Evolutionary conservation across 345 rosid genomes (phyloP), one percentile per base, ranked within the genome.

Genomic region (Streptanthus diversifolius): DNA sequence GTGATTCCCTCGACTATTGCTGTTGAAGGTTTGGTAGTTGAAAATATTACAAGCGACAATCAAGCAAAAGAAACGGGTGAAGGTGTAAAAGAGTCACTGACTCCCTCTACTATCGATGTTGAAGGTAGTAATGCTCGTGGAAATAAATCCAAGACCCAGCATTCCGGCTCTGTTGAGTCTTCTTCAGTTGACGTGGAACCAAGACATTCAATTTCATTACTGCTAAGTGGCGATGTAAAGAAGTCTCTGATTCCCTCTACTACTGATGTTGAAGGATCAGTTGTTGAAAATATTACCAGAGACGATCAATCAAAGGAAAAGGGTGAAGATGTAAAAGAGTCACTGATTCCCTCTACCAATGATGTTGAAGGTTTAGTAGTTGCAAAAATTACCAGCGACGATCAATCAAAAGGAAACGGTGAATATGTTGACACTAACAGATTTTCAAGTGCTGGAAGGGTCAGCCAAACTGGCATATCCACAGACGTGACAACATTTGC

Each of bases 11-110:
- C 66, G 25, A 45, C 52, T 55, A 44, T 36, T 29, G 48, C 47
- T 63, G 45, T 10, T 56, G 71, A 69, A 36, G 60, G 22, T 45
- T 74, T 74, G 12, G 3, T 59, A 29, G 68, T 32, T 67, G 59
- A 39, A 76, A 76, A 29, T 70, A 39, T 27, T 37, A 41, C 33
- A 17, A 32, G 60, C 76, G 71, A 40, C 8, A 24, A 40, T 39
- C 76, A 55, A 73, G 44, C 79, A 49, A 49, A 79, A 78, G 63
- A 57, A 53, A 66, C 66, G 71, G 60, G 53, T 47, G 59, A 65
- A 73, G 48, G 66, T 74, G 65, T 33, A 33, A 33, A 33, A 33
- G 37, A 33, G 37, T 33, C 37, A 1, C 37, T 33, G 37, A 33
- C 11, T 1, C 37, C 11, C 37, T 33, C 37, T 33, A 1, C 37